Conservation (phyloP, 1,284 basidiomycete genomes). For the Porogramme epimiltina region DNA sequence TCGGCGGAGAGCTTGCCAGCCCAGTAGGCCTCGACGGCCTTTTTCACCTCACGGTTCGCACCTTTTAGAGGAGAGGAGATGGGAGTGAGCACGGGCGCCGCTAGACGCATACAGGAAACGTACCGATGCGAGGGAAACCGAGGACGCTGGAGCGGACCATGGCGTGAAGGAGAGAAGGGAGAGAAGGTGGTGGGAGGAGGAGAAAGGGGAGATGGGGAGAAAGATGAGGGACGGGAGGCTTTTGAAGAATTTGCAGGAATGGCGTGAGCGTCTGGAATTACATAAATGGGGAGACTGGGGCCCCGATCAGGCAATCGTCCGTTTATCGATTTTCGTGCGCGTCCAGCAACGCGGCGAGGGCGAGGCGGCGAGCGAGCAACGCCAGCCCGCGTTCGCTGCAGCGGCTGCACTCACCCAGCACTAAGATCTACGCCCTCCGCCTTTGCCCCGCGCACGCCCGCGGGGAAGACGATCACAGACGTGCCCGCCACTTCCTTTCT, state of each 20-base stretch:
- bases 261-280: constrained; percentile 27
- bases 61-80: constrained; percentile 49
- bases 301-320: constrained; percentile 18
- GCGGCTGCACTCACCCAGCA: too few relatives aligned
- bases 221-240: constrained; percentile 13
- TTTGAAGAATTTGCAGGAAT: constrained; percentile 19
- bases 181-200: constrained; percentile 30
- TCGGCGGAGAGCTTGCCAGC: constrained; percentile 89
- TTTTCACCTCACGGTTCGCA: constrained; percentile 97
- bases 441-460: too few relatives aligned
- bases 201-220: constrained; percentile 20
- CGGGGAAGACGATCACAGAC: neutral
- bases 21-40: constrained; percentile 99
- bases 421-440: too few relatives aligned
- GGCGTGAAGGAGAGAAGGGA: constrained; percentile 32
- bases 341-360: neutral
- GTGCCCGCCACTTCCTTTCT: neutral
- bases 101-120: constrained; percentile 25
- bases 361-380: neutral
- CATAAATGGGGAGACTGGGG: constrained; percentile 15
- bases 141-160: constrained; percentile 88
- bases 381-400: neutral
- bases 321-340: constrained; percentile 16
- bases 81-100: neutral
- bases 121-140: constrained; percentile 97